Conservation (phyloP, 2,329 filamentous ascomycete species). For the Hypoxylon sp. region DNA sequence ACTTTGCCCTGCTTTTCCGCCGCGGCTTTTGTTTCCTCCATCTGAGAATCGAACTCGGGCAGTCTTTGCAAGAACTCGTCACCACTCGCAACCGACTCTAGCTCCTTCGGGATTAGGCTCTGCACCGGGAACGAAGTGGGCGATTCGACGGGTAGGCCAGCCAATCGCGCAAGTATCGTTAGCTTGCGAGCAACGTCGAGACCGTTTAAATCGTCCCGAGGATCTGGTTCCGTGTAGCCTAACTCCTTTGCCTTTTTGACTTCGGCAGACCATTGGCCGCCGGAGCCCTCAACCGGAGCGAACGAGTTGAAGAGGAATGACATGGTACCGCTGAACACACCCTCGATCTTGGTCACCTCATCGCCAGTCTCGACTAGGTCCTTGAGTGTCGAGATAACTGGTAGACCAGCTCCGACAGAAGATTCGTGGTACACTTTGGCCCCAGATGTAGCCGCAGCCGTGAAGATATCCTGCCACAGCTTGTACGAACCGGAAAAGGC, state of each 20-base stretch:
- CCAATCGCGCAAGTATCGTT: slow-evolving; percentile 91
- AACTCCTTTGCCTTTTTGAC: slow-evolving; percentile 93
- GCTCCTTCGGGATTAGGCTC: slow-evolving; percentile 88
- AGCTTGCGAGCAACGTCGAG: slow-evolving; percentile 95
- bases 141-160: slow-evolving; percentile 84
- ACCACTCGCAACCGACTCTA: slow-evolving; percentile 82
- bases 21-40: slow-evolving; percentile 89
- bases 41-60: slow-evolving; percentile 86
- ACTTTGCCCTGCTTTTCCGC: slow-evolving; percentile 92
- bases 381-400: slow-evolving; percentile 92
- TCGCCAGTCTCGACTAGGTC: slow-evolving; percentile 97
- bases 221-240: slow-evolving; percentile 92
- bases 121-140: slow-evolving; percentile 94
- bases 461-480: slow-evolving; percentile 91
- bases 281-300: slow-evolving; percentile 81
- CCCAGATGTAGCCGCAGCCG: slow-evolving; percentile 75
- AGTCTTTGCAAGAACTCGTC: slow-evolving; percentile 89
- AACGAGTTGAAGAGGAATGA: slow-evolving; percentile 99
- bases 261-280: slow-evolving; percentile 90
- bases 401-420: slow-evolving; percentile 92
- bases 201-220: slow-evolving; percentile 87
- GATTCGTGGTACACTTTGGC: slow-evolving; percentile 96
- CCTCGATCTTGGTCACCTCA: slow-evolving; percentile 91
- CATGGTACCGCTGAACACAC: slow-evolving; percentile 98
- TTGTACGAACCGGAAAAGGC: slow-evolving; percentile 87